These are phyloP conservation scores for Phytophthora cactorum DNA, from an alignment of 352 stramenopile genomes.

Conservation along the genomic window DNA sequence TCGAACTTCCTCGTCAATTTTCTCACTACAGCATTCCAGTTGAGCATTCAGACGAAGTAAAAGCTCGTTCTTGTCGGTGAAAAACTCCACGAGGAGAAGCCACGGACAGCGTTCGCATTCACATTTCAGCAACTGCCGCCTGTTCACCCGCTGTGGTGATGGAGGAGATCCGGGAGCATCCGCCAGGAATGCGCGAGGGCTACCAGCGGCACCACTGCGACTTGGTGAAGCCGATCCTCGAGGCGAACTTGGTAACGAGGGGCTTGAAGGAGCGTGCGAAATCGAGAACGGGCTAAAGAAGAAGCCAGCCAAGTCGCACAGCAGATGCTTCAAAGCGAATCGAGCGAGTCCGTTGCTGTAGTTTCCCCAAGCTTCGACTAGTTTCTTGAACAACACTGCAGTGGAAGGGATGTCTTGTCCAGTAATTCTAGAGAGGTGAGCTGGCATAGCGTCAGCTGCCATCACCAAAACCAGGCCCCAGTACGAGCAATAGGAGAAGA, in stretches of 20 bases:
- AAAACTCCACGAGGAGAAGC: slow-evolving; percentile 74
- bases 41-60: slow-evolving; percentile 73
- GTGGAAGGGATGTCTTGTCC: slow-evolving; percentile 39
- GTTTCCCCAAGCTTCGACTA: slow-evolving; percentile 63
- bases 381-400: slow-evolving; percentile 36
- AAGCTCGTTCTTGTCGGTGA: slow-evolving; percentile 75
- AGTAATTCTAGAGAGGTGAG: slow-evolving; percentile 64
- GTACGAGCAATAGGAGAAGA: slow-evolving; percentile 78
- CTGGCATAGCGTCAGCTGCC: slow-evolving; percentile 53
- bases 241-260: slow-evolving; percentile 15
- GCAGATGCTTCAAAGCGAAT: slow-evolving; percentile 57
- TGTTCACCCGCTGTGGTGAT: slow-evolving; percentile 38
- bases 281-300: slow-evolving; percentile 65
- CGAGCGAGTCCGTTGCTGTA: slow-evolving; percentile 62
- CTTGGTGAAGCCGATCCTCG: slow-evolving; percentile 29
- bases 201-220: slow-evolving; percentile 21
- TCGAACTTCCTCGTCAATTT: slow-evolving; percentile 75
- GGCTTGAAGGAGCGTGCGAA: slow-evolving; percentile 23
- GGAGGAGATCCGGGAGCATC: slow-evolving; percentile 27
- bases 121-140: slow-evolving; percentile 67
- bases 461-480: slow-evolving; percentile 72
- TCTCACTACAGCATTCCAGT: slow-evolving; percentile 75
- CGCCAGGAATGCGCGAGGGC: slow-evolving; percentile 26
- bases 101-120: slow-evolving; percentile 75
- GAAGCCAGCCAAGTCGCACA: slow-evolving; percentile 67